phyloP scores from a whole-genome alignment of 2,329 filamentous ascomycete species.

The Stemphylium lycopersici region DNA sequence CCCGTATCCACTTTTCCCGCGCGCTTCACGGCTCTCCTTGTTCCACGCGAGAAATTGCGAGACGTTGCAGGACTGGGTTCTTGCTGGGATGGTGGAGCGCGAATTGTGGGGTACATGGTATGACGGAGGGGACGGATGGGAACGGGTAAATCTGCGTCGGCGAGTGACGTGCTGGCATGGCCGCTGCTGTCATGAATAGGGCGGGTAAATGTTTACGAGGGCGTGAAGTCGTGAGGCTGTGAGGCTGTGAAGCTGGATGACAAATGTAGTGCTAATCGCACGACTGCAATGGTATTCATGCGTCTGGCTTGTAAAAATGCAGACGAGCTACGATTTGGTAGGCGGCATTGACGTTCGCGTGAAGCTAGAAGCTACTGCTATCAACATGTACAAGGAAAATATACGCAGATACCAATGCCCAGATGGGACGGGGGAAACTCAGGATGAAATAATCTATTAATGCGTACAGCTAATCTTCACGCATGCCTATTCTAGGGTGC shows the following conservation, averaged over 20 bases:
- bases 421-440: background rate
- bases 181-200: background rate
- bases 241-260: too few relatives aligned
- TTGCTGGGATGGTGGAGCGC: background rate
- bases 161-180: background rate
- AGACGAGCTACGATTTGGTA: too few relatives aligned
- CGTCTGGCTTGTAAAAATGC: too few relatives aligned
- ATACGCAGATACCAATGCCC: too few relatives aligned
- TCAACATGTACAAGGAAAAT: too few relatives aligned
- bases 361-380: too few relatives aligned
- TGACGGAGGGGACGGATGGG: background rate
- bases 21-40: background rate
- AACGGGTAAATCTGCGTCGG: background rate
- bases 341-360: too few relatives aligned
- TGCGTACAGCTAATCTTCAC: conserved; percentile 1
- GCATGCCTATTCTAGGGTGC: conserved; percentile 14
- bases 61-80: background rate
- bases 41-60: background rate
- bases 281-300: too few relatives aligned
- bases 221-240: too few relatives aligned
- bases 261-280: too few relatives aligned
- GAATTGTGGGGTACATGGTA: background rate
- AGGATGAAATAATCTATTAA: too few relatives aligned
- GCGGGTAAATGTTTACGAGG: too few relatives aligned
- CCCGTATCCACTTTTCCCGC: background rate